Evolutionary conservation across 139 green algal species (phyloP).

Genomic region (Limnomonas spitsbergensis): DNA sequence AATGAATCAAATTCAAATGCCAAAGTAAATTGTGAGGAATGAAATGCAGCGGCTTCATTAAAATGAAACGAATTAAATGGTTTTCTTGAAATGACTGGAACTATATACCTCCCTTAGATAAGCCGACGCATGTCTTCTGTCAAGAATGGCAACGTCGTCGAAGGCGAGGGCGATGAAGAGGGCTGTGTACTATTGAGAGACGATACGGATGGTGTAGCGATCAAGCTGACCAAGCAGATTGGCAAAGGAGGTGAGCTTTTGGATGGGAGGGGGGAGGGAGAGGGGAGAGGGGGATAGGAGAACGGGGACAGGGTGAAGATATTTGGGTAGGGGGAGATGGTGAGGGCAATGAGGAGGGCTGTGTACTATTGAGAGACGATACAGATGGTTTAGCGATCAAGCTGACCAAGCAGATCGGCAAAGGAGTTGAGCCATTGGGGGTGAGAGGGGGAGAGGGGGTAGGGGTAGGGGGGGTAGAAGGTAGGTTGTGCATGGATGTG

Average conservation of each 20-base stretch:
- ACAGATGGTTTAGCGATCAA: not conserved
- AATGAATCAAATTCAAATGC: no score
- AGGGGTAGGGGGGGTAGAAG: not conserved
- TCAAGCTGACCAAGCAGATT: slow-evolving; percentile 7
- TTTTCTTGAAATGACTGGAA: no score
- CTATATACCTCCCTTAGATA: no score
- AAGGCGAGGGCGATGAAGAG: slow-evolving; percentile 1
- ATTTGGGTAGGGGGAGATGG: no score
- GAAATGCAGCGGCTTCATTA: no score
- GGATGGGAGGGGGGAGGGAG: no score
- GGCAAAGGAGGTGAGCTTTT: slow-evolving; percentile 10
- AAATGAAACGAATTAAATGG: no score
- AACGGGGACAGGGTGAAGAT: not conserved
- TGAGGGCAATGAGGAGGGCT: not conserved
- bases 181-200: slow-evolving; percentile 4
- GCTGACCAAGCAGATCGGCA: not conserved
- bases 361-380: not conserved
- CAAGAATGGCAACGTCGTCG: not conserved
- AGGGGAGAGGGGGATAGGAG: not conserved
- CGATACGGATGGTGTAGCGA: not conserved
- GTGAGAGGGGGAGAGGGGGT: not conserved
- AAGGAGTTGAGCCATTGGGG: not conserved
- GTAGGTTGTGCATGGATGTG: not conserved
- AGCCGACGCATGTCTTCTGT: not conserved
- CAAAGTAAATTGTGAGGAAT: no score